Percentiles rank a stretch among this genome's conserved stretches.
phyloP scores from a whole-genome alignment of 305 asterid genomes.

The Fraxinus sp. region DNA sequence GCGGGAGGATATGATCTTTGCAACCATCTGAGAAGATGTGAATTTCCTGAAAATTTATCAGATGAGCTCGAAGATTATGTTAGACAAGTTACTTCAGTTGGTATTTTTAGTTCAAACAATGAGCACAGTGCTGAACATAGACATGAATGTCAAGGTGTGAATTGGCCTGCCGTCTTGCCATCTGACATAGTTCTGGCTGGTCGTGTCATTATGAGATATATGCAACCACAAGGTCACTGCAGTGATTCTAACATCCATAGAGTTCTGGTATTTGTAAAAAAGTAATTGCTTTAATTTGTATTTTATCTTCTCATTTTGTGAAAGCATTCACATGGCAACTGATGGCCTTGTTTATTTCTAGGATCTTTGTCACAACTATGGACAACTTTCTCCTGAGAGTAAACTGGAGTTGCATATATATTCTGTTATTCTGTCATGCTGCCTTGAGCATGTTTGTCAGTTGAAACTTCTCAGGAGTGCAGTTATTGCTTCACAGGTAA shows the following conservation, averaged over 20 bases:
- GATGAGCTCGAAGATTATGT: conserved; percentile 55
- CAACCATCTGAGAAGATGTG: conserved; percentile 26
- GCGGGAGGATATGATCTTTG: conserved; percentile 54
- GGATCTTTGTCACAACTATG: conserved; percentile 89
- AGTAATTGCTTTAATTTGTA: conserved; percentile 9
- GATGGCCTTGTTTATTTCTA: conserved; percentile 31
- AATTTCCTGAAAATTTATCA: conserved; percentile 35
- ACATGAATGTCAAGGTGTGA: conserved; percentile 83
- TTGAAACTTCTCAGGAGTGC: conserved; percentile 55
- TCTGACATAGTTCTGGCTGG: conserved; percentile 82
- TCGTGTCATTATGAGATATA: conserved; percentile 67
- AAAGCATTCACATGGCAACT: conserved; percentile 27
- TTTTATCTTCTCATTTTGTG: conserved; percentile 15
- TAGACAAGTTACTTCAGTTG: conserved; percentile 38
- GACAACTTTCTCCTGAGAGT: conserved; percentile 56
- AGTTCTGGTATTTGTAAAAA: conserved; percentile 45
- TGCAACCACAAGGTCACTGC: conserved; percentile 41
- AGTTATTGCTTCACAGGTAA: conserved; percentile 60
- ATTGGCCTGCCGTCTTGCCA: conserved; percentile 91
- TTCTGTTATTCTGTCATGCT: conserved; percentile 60
- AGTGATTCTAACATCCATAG: conserved; percentile 34
- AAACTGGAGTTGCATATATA: conserved; percentile 81
- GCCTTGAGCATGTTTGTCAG: conserved; percentile 63
- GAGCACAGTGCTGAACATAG: conserved; percentile 61
- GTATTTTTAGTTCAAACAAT: conserved; percentile 26